These are phyloP conservation scores for Geoglossum cookeanum DNA, from an alignment of 2,329 filamentous ascomycete genomes.

Conservation along the genomic window DNA sequence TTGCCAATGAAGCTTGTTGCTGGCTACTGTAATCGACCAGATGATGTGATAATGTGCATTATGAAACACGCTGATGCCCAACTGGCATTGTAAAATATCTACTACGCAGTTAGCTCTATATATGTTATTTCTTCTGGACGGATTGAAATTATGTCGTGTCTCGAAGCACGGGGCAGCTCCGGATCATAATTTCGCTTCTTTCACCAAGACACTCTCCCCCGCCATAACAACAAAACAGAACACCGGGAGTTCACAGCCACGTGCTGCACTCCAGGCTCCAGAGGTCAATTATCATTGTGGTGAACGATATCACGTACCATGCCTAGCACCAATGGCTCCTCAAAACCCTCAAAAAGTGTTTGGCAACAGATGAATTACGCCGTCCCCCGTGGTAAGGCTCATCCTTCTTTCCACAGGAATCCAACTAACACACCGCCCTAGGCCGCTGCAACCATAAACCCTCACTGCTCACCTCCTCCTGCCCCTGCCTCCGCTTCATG, in stretches of 20 bases:
- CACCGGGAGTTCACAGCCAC: no score
- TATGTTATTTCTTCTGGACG: neutral
- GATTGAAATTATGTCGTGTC: no score
- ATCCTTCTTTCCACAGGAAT: constrained; percentile 8
- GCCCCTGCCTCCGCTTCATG: constrained; percentile 37
- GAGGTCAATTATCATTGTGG: no score
- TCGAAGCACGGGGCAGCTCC: no score
- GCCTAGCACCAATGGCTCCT: neutral
- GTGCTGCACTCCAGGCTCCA: no score
- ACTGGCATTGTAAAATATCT: neutral
- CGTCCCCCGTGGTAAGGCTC: neutral
- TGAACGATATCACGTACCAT: neutral
- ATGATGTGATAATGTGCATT: neutral
- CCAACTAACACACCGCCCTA: constrained; percentile 20
- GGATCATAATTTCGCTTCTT: no score
- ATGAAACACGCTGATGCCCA: neutral
- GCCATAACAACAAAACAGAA: no score
- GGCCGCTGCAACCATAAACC: constrained; percentile 31
- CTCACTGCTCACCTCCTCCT: constrained; percentile 26
- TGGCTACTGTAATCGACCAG: neutral
- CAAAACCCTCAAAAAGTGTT: neutral
- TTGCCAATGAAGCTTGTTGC: neutral
- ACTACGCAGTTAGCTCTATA: neutral
- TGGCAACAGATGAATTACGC: neutral
- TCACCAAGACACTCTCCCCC: no score